A percentile compares a stretch with the other conserved stretches of the same genome.
Evolutionary conservation across 495 filamentous ascomycete genomes (phyloP).

Genomic region (Penicillium maclennaniae): DNA sequence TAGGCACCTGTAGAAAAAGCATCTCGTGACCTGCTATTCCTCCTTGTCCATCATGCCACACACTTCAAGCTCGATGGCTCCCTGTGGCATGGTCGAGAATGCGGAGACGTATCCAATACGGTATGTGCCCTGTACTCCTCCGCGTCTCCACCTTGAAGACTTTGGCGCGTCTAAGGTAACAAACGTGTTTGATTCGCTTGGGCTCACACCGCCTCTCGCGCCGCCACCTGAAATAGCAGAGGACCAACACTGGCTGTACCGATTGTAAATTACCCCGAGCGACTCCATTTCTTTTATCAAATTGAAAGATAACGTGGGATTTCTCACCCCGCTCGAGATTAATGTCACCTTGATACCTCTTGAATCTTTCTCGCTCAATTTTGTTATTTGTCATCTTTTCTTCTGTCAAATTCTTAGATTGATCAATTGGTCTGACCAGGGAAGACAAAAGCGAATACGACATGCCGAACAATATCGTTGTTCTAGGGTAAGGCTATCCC

Average conservation of each 20-base stretch:
- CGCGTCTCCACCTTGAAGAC: constrained; percentile 19
- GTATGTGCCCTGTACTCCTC: constrained; percentile 9
- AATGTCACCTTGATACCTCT: not conserved
- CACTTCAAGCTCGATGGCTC: not conserved
- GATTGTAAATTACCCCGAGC: constrained; percentile 8
- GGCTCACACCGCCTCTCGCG: constrained; percentile 16
- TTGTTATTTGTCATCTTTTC: not conserved
- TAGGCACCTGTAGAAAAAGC: not conserved
- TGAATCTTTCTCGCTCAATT: not conserved
- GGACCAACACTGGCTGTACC: not conserved
- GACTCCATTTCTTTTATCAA: constrained; percentile 21
- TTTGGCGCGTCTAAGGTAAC: constrained; percentile 14
- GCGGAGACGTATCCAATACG: constrained; percentile 17
- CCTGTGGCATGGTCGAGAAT: not conserved
- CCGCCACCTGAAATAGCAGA: constrained; percentile 11
- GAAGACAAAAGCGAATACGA: not conserved
- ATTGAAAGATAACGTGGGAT: constrained; percentile 12
- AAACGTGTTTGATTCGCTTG: constrained; percentile 1
- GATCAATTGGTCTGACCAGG: not conserved
- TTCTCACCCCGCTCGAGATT: constrained; percentile 7
- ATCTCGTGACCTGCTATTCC: not conserved
- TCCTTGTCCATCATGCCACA: not conserved
- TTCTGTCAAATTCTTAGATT: not conserved
- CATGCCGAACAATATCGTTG: constrained; percentile 56
- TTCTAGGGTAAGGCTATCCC: constrained; percentile 54